Percentiles rank a stretch among this genome's conserved stretches.
Evolutionary conservation across 371 early-diverging fungal genomes (phyloP).

Genomic region (Dentiscutata heterogama): DNA sequence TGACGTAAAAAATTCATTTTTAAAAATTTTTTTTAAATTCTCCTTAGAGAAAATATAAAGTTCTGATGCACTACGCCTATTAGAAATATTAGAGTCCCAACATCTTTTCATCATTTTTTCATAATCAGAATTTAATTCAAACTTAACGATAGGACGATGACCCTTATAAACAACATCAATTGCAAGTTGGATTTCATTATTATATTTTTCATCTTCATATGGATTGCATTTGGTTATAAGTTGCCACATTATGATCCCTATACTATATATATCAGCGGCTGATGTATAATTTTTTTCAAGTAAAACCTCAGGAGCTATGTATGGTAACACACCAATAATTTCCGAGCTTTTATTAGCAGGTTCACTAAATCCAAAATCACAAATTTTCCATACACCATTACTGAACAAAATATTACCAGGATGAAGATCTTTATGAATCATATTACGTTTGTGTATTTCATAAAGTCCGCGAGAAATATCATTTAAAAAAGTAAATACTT

Average conservation of each 20-base stretch:
- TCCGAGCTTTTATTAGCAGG: background rate
- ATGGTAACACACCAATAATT: conserved; percentile 26
- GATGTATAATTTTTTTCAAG: background rate
- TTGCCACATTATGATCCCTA: conserved; percentile 41
- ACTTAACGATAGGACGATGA: background rate
- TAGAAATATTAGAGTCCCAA: background rate
- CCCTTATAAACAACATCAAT: conserved; percentile 3
- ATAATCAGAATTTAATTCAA: background rate
- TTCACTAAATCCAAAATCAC: conserved; percentile 16
- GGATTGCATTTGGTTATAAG: conserved; percentile 2
- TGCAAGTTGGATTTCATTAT: background rate
- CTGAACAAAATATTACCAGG: conserved; percentile 17
- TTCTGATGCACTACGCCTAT: background rate
- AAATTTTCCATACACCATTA: background rate
- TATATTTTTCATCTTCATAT: background rate
- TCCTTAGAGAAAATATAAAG: background rate
- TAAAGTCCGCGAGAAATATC: background rate
- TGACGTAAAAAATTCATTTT: background rate
- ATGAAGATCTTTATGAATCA: conserved; percentile 35
- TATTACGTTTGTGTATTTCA: background rate
- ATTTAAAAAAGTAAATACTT: background rate
- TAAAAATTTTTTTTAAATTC: background rate
- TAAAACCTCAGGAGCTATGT: conserved; percentile 35
- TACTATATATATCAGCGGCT: conserved; percentile 33
- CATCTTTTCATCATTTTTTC: conserved; percentile 30